Evolutionary conservation across 192 early-diverging fungal species (phyloP).

Genomic region (Dispira simplex): DNA sequence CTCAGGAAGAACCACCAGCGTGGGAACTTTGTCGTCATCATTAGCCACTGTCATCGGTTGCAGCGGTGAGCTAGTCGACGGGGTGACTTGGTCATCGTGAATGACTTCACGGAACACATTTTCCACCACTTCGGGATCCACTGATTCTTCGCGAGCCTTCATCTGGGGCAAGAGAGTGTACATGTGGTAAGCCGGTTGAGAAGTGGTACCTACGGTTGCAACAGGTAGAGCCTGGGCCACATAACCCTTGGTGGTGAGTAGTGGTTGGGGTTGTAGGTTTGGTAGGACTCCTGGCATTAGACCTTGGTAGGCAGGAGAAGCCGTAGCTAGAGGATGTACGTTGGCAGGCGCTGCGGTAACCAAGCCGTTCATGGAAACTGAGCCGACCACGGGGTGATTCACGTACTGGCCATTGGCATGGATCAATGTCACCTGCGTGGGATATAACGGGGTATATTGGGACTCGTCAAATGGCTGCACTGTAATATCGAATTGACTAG

Average conservation of each 20-base stretch:
- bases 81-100: not conserved
- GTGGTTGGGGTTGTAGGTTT: not conserved
- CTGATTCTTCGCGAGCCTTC: conserved; percentile 9
- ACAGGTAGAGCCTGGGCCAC: conserved; percentile 1
- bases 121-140: conserved; percentile 6
- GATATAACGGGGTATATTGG: not conserved
- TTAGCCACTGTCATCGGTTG: too few species aligned
- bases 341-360: not conserved
- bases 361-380: not conserved
- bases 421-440: not conserved
- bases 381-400: not conserved
- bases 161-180: conserved; percentile 7
- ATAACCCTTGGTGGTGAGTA: conserved; percentile 7
- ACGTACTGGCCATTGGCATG: not conserved
- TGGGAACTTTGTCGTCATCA: too few species aligned
- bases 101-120: conserved; percentile 7
- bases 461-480: conserved; percentile 6
- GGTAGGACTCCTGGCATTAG: not conserved
- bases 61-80: too few species aligned
- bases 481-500: conserved; percentile 3
- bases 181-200: not conserved
- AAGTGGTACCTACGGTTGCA: not conserved
- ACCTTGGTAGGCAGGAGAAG: not conserved
- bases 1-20: too few species aligned
- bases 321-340: not conserved